Conservation (phyloP, 345 rosid genomes). For the Rhizophora mangle region DNA sequence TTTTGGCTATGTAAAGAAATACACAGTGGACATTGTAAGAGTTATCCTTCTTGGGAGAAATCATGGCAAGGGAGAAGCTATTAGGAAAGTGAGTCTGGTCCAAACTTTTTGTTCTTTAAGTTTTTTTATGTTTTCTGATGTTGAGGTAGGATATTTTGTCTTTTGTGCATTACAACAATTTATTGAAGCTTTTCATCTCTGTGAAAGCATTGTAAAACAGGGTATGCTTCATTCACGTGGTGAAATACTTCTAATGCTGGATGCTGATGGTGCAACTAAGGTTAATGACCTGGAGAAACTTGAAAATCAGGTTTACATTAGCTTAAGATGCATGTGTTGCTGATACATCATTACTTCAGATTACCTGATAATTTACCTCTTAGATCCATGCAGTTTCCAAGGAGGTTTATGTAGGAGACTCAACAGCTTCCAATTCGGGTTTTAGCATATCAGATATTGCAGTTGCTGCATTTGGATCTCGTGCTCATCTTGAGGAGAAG, state of each 20-base stretch:
- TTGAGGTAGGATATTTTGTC: conserved; percentile 9
- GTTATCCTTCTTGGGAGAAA: conserved; percentile 85
- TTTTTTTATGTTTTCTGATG: conserved; percentile 2
- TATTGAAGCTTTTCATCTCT: conserved; percentile 59
- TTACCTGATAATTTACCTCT: conserved; percentile 38
- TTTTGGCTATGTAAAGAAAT: conserved; percentile 64
- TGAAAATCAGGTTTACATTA: conserved; percentile 71
- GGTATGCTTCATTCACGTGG: conserved; percentile 99
- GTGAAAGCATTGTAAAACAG: conserved; percentile 89
- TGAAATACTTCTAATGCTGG: conserved; percentile 91
- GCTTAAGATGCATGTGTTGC: conserved; percentile 1
- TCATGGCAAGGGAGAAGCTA: conserved; percentile 99
- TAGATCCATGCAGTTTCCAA: conserved; percentile 78
- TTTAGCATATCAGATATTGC: conserved; percentile 66
- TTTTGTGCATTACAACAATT: conserved; percentile 20
- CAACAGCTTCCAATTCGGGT: conserved; percentile 33
- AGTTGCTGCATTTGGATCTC: conserved; percentile 88
- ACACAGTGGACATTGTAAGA: conserved; percentile 75
- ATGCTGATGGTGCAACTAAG: conserved; percentile 99
- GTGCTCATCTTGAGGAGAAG: conserved; percentile 97
- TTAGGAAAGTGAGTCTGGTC: conserved; percentile 82
- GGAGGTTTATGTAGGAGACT: conserved; percentile 47
- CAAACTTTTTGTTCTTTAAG: conserved; percentile 7
- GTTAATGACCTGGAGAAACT: conserved; percentile 88
- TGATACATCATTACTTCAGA: not conserved